Conservation (phyloP, 23 red algal species). For the Chondrus crispus region DNA sequence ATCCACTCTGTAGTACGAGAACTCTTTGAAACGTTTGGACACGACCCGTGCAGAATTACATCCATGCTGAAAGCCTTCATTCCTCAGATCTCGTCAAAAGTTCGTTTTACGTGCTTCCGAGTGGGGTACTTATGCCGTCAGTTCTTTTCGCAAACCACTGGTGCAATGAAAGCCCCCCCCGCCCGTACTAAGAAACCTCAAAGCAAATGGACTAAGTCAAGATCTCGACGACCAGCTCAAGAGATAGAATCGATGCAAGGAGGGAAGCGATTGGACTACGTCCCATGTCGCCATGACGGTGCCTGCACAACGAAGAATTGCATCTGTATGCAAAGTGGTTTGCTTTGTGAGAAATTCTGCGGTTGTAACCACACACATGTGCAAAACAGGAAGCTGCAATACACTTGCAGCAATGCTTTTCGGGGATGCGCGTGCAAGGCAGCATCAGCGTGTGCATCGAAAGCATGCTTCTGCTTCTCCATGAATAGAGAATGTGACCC, state of each 20-base stretch:
- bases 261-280: constrained; percentile 41
- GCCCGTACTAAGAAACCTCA: not conserved
- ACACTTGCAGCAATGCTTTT: constrained; percentile 38
- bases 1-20: constrained; percentile 10
- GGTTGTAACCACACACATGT: constrained; percentile 39
- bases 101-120: constrained; percentile 21
- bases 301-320: constrained; percentile 69
- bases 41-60: constrained; percentile 49
- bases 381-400: not conserved
- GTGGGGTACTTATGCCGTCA: not conserved
- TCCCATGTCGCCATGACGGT: constrained; percentile 71
- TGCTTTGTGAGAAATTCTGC: constrained; percentile 91
- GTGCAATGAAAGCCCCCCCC: not conserved
- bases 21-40: constrained; percentile 12
- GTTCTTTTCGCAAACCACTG: not conserved
- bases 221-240: not conserved
- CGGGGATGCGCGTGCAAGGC: constrained; percentile 57
- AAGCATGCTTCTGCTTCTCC: constrained; percentile 80
- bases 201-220: constrained; percentile 10
- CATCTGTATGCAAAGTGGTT: constrained; percentile 49
- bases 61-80: not conserved
- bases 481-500: constrained; percentile 91
- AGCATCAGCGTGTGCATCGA: constrained; percentile 38
- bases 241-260: constrained; percentile 18
- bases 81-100: not conserved